Evolutionary conservation across 2,329 filamentous ascomycete genomes (phyloP).

Genomic region (Pseudogymnoascus pannorum): DNA sequence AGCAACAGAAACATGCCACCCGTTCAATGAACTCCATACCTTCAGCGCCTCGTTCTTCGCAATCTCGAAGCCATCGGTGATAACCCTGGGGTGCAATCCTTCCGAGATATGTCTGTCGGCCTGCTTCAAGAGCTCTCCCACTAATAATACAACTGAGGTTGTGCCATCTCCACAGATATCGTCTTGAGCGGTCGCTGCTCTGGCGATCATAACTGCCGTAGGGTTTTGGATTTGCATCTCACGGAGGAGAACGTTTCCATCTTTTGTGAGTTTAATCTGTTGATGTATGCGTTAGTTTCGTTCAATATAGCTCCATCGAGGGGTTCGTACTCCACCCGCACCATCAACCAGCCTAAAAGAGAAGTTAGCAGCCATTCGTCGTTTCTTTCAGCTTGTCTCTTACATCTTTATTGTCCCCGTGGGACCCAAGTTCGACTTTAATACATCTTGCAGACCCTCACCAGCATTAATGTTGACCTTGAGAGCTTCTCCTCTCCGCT

Average conservation of each 20-base stretch:
- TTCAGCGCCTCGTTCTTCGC: constrained; percentile 89
- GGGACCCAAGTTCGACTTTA: constrained; percentile 93
- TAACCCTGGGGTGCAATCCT: constrained; percentile 91
- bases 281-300: constrained; percentile 19
- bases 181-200: constrained; percentile 91
- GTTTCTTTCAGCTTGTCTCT: constrained; percentile 26
- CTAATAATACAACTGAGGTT: constrained; percentile 88
- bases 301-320: neutral
- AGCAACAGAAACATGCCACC: constrained; percentile 12
- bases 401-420: constrained; percentile 95
- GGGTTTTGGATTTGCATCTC: constrained; percentile 97
- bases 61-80: constrained; percentile 96
- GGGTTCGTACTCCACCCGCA: constrained; percentile 52
- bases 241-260: constrained; percentile 78
- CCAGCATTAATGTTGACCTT: constrained; percentile 95
- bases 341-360: constrained; percentile 57
- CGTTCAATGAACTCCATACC: constrained; percentile 38
- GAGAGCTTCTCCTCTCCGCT: constrained; percentile 95
- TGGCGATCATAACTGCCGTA: constrained; percentile 77
- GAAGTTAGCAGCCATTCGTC: constrained; percentile 9
- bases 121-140: constrained; percentile 96
- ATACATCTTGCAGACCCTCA: constrained; percentile 86
- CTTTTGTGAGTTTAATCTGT: constrained; percentile 97
- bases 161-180: constrained; percentile 98
- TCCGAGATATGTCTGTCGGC: constrained; percentile 93